Evolutionary conservation across 345 rosid genomes (phyloP), one percentile per base, ranked within the genome.

Genomic region (Salix exigua): DNA sequence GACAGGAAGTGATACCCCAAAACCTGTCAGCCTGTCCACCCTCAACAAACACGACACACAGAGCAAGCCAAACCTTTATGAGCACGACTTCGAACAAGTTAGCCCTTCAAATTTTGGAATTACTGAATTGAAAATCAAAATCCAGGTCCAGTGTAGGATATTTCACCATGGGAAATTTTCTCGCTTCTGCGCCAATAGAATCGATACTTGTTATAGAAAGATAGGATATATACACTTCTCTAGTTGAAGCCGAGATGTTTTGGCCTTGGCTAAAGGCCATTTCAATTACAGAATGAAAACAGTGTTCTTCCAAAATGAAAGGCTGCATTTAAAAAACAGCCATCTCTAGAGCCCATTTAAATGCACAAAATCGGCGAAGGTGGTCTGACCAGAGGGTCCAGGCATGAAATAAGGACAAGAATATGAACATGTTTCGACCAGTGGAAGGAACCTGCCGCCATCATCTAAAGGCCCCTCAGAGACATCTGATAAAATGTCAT

Each of bases 401-500:
- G 31, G 30, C 33, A 44, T 30, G 16, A 66, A 46, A 17, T 17
- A 25, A 12, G 53, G 62, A 44, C 73, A 30, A 37, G 23, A 28
- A 11, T 7, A 25, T 10, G 48, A 21, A 67, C 9, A 2, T 0
- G 42, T n/a, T 12, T 30, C 30, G 10, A 61, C 37, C 12, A 55
- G 28, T 50, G 69, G 31, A 60, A 26, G 10, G 30, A 50, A 26
- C 16, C 63, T 14, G 63, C 37, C 10, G 30, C 67, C 17, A 25
- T 73, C 67, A 51, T 51, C 74, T 30, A 44, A 60, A 10, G 75
- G 65, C 17, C 46, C 55, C 7, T 68, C 19, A 1, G 28, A 35
- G 33, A 18, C 76, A 23, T 42, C 35, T 8, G 25, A 0, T 13
- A 25, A 42, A 68, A 60, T 26, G 75, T 96, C 89, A 92, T 91